phyloP scores from a whole-genome alignment of 176 grass and related monocot species.

The Oryza longistaminata region DNA sequence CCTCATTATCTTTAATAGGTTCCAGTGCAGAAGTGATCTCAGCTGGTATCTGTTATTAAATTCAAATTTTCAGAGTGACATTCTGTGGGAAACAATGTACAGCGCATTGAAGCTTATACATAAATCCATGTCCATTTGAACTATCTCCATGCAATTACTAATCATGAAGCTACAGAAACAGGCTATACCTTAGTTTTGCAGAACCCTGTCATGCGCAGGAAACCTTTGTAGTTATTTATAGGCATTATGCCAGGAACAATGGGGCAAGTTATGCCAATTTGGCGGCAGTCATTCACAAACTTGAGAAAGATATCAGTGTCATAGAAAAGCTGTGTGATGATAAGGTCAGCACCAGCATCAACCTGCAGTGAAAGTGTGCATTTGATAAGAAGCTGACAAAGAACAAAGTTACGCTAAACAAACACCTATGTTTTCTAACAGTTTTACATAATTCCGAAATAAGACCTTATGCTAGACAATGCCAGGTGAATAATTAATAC shows the following conservation, averaged over 20 bases:
- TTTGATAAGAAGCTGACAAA: conserved; percentile 18
- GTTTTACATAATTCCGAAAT: conserved; percentile 9
- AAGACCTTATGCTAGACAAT: conserved; percentile 12
- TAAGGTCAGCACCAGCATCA: conserved; percentile 84
- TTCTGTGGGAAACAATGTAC: neutral
- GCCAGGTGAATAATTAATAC: conserved; percentile 16
- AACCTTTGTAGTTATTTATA: conserved; percentile 90
- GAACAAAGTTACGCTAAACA: neutral
- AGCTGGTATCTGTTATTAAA: conserved; percentile 59
- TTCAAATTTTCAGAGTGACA: conserved; percentile 22
- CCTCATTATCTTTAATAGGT: conserved; percentile 88
- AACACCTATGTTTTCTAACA: neutral
- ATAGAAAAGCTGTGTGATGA: conserved; percentile 85
- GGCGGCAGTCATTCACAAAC: conserved; percentile 86
- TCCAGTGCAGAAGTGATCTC: conserved; percentile 74
- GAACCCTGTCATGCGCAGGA: conserved; percentile 77
- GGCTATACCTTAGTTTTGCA: conserved; percentile 83
- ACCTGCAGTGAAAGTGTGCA: conserved; percentile 48
- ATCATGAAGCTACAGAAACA: conserved; percentile 5
- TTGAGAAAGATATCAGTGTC: conserved; percentile 89
- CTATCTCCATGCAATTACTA: conserved; percentile 26
- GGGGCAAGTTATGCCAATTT: conserved; percentile 86
- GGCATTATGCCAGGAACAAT: conserved; percentile 98
- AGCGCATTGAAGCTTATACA: neutral
- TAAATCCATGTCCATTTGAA: neutral